These are phyloP conservation scores for Begonia masoniana DNA, from an alignment of 306 rosid species.

Conservation along the genomic window DNA sequence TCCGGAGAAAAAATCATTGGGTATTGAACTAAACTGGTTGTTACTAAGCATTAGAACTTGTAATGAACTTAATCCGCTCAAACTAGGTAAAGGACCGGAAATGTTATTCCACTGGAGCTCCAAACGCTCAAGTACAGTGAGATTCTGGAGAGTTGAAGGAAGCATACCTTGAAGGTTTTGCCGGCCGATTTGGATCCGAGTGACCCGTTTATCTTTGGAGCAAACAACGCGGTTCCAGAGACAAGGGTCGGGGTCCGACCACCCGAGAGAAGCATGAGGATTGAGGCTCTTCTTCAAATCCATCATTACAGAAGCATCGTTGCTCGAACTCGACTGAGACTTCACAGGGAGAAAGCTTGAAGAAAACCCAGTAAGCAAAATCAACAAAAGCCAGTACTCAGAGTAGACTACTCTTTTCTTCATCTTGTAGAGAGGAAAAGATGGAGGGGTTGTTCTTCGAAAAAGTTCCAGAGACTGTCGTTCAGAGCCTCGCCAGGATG, in stretches of 20 bases:
- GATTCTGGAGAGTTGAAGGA: slow-evolving; percentile 30
- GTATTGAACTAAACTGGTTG: slow-evolving; percentile 42
- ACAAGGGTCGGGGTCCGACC: slow-evolving; percentile 53
- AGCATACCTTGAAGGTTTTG: slow-evolving; percentile 45
- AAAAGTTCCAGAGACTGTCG: background rate
- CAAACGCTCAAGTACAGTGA: slow-evolving; percentile 39
- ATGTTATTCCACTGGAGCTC: slow-evolving; percentile 78
- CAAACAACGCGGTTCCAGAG: slow-evolving; percentile 47
- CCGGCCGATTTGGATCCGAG: slow-evolving; percentile 28
- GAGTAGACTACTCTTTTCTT: slow-evolving; percentile 13
- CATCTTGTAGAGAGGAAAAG: slow-evolving; percentile 10
- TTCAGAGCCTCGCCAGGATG: background rate
- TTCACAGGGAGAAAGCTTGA: slow-evolving; percentile 8
- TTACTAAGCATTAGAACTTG: slow-evolving; percentile 35
- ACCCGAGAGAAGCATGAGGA: slow-evolving; percentile 29
- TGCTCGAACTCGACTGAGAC: slow-evolving; percentile 29
- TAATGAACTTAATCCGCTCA: slow-evolving; percentile 32
- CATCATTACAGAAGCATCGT: slow-evolving; percentile 43
- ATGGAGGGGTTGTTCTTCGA: background rate
- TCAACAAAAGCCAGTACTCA: slow-evolving; percentile 9
- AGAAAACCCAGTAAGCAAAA: slow-evolving; percentile 18
- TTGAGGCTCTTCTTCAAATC: slow-evolving; percentile 40
- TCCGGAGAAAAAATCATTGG: slow-evolving; percentile 41
- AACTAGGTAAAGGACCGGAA: slow-evolving; percentile 58
- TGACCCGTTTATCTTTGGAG: slow-evolving; percentile 36